phyloP scores from a whole-genome alignment of 1,284 basidiomycete species.

The Papiliotrema nemorosa region DNA sequence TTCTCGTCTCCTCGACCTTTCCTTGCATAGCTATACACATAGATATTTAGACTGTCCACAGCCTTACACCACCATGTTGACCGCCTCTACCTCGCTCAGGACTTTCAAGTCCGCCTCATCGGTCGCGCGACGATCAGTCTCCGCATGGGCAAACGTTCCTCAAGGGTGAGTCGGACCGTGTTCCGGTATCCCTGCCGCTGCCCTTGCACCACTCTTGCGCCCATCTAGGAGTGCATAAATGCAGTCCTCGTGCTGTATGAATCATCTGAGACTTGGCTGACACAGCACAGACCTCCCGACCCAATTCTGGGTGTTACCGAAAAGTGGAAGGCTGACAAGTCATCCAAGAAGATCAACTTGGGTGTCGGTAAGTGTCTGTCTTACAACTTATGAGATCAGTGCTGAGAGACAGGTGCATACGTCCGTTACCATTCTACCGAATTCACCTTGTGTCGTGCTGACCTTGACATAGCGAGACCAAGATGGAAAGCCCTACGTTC shows the following conservation, averaged over 20 bases:
- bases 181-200: neutral
- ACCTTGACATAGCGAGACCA: conserved; percentile 74
- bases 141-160: conserved; percentile 11
- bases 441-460: neutral
- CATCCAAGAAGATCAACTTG: conserved; percentile 91
- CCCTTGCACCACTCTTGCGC: neutral
- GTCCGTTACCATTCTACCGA: conserved; percentile 18
- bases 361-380: conserved; percentile 67
- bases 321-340: conserved; percentile 73
- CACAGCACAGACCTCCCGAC: conserved; percentile 26
- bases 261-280: too few relatives aligned
- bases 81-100: neutral
- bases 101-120: neutral
- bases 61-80: neutral
- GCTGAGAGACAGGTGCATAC: conserved; percentile 34
- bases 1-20: neutral
- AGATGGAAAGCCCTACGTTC: conserved; percentile 91
- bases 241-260: too few relatives aligned
- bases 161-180: conserved; percentile 11
- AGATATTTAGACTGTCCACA: neutral
- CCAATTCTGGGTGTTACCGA: conserved; percentile 47
- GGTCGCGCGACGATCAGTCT: conserved; percentile 4
- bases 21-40: neutral
- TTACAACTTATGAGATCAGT: neutral
- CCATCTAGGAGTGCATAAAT: too few relatives aligned